These are phyloP conservation scores for Suillus spraguei DNA, from an alignment of 768 basidiomycete genomes.

Conservation along the genomic window DNA sequence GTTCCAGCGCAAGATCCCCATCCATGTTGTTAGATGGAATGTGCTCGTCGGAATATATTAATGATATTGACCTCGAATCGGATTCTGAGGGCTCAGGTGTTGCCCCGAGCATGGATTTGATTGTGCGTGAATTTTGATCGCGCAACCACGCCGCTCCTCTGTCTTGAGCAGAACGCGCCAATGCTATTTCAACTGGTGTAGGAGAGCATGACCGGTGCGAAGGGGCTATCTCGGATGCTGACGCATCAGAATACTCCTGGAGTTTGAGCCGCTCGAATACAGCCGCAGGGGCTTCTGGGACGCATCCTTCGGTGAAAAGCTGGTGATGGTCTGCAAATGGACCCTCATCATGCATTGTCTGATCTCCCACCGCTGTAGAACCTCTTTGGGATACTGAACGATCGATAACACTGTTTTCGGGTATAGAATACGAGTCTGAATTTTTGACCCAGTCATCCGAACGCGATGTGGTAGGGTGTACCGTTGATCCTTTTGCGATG, in stretches of 20 bases:
- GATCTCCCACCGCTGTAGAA: slow-evolving; percentile 1
- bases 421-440: slow-evolving; percentile 11
- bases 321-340: slow-evolving; percentile 35
- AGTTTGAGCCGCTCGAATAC: slow-evolving; percentile 61
- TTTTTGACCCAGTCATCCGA: slow-evolving; percentile 4
- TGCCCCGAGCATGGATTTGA: slow-evolving; percentile 60
- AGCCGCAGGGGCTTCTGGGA: slow-evolving; percentile 44
- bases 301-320: slow-evolving; percentile 29
- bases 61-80: slow-evolving; percentile 48
- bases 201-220: slow-evolving; percentile 41
- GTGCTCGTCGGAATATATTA: slow-evolving; percentile 31
- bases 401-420: slow-evolving; percentile 8
- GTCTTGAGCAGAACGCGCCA: slow-evolving; percentile 53
- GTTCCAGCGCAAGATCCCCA: slow-evolving; percentile 68
- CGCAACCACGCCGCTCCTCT: slow-evolving; percentile 81
- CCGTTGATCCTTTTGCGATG: slow-evolving; percentile 7
- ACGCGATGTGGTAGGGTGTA: slow-evolving; percentile 7
- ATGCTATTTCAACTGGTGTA: slow-evolving; percentile 41
- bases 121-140: slow-evolving; percentile 74
- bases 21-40: slow-evolving; percentile 44
- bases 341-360: slow-evolving; percentile 13
- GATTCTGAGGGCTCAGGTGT: slow-evolving; percentile 60
- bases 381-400: background rate
- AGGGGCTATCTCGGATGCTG: slow-evolving; percentile 19
- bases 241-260: slow-evolving; percentile 38